phyloP scores from a whole-genome alignment of 208 protist genomes.

The Acanthamoeba royreba region DNA sequence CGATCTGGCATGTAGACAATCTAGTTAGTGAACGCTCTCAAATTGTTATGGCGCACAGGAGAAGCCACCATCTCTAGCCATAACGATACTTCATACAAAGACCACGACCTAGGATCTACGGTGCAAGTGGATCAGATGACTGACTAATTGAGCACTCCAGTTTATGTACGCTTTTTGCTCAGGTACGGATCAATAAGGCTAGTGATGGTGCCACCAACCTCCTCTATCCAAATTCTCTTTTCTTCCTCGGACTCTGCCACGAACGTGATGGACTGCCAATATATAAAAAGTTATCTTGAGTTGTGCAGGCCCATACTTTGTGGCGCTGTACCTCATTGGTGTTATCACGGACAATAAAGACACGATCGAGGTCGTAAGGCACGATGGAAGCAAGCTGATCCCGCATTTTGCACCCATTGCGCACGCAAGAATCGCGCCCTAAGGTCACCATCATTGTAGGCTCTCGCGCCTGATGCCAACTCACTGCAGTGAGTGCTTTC shows the following conservation, averaged over 20 bases:
- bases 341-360: not conserved
- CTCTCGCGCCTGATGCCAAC: not conserved
- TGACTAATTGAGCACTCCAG: not conserved
- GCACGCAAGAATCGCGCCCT: not conserved
- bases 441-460: constrained; percentile 20
- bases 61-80: constrained; percentile 22
- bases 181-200: constrained; percentile 22
- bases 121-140: not conserved
- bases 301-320: not conserved
- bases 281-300: not conserved
- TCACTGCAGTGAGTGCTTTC: not conserved
- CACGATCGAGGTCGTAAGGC: not conserved
- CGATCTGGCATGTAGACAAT: not conserved
- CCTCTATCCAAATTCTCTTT: not conserved
- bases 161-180: constrained; percentile 20
- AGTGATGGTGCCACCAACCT: not conserved
- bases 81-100: not conserved
- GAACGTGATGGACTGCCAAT: not conserved
- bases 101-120: not conserved
- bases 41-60: not conserved
- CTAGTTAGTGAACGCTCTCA: not conserved
- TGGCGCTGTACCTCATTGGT: not conserved
- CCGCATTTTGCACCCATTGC: not conserved
- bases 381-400: not conserved
- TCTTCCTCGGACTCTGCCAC: not conserved